Percentiles rank a stretch among this genome's conserved stretches.
These are phyloP conservation scores for Trebouxia sp. DNA, from an alignment of 139 green algal species.

Conservation along the genomic window DNA sequence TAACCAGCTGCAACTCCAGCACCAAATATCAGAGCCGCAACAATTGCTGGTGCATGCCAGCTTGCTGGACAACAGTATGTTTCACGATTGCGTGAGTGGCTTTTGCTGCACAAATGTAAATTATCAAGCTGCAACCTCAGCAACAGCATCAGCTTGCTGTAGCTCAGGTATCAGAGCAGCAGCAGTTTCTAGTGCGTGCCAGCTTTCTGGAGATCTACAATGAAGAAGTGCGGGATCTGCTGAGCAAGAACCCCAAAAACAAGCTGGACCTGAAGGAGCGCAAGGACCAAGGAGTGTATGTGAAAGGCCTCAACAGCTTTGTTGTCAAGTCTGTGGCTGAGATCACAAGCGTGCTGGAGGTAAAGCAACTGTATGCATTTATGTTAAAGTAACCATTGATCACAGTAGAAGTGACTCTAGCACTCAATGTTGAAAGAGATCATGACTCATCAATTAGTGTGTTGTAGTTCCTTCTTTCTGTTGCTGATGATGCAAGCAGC, in stretches of 20 bases:
- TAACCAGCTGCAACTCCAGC: no score
- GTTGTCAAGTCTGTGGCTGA: conserved; percentile 80
- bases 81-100: no score
- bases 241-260: conserved; percentile 68
- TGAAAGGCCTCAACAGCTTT: conserved; percentile 82
- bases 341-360: conserved; percentile 78
- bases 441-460: no score
- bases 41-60: conserved; percentile 79
- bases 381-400: not conserved
- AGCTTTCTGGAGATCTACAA: conserved; percentile 94
- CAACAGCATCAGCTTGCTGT: no score
- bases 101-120: no score
- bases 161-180: conserved; percentile 15
- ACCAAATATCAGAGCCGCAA: not conserved
- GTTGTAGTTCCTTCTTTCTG: no score
- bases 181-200: conserved; percentile 78
- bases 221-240: conserved; percentile 73
- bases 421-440: no score
- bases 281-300: conserved; percentile 78
- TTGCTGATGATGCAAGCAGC: no score
- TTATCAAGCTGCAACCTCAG: no score
- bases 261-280: conserved; percentile 78
- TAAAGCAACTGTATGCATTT: conserved; percentile 34
- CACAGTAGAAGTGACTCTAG: no score
- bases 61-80: conserved; percentile 85